These are phyloP conservation scores for Mycena metata DNA, from an alignment of 768 basidiomycete genomes.

Conservation along the genomic window DNA sequence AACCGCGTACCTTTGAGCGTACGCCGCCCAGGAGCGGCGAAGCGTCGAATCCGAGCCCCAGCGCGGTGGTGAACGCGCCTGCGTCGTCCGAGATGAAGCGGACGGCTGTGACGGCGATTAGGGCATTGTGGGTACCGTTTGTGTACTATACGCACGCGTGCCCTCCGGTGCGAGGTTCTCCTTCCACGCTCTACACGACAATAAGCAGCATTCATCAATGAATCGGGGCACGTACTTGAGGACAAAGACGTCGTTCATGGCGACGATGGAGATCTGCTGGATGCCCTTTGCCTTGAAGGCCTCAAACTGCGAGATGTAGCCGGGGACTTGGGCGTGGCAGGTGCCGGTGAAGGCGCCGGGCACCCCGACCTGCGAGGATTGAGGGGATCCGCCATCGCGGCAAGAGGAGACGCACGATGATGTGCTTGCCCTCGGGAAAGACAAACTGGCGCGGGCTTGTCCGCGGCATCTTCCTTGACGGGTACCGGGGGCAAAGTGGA, in stretches of 20 bases:
- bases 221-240: slow-evolving; percentile 58
- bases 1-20: slow-evolving; percentile 68
- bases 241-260: slow-evolving; percentile 87
- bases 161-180: slow-evolving; percentile 68
- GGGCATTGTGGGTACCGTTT: neutral
- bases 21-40: slow-evolving; percentile 72
- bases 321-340: slow-evolving; percentile 74
- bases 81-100: slow-evolving; percentile 80
- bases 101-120: slow-evolving; percentile 52
- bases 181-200: slow-evolving; percentile 72
- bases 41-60: slow-evolving; percentile 76
- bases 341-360: slow-evolving; percentile 84
- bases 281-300: slow-evolving; percentile 85
- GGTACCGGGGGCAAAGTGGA: slow-evolving; percentile 58
- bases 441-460: slow-evolving; percentile 55
- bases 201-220: neutral
- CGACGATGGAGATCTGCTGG: slow-evolving; percentile 76
- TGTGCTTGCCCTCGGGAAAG: slow-evolving; percentile 68
- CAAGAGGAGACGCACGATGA: slow-evolving; percentile 63
- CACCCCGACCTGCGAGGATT: slow-evolving; percentile 69
- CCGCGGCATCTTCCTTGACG: slow-evolving; percentile 73
- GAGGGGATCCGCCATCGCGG: neutral
- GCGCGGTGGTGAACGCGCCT: slow-evolving; percentile 64
- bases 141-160: slow-evolving; percentile 57
- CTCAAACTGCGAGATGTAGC: slow-evolving; percentile 75